Evolutionary conservation across 768 basidiomycete genomes (phyloP), one percentile per base, ranked within the genome.

Genomic region (Kwoniella newhampshirensis): DNA sequence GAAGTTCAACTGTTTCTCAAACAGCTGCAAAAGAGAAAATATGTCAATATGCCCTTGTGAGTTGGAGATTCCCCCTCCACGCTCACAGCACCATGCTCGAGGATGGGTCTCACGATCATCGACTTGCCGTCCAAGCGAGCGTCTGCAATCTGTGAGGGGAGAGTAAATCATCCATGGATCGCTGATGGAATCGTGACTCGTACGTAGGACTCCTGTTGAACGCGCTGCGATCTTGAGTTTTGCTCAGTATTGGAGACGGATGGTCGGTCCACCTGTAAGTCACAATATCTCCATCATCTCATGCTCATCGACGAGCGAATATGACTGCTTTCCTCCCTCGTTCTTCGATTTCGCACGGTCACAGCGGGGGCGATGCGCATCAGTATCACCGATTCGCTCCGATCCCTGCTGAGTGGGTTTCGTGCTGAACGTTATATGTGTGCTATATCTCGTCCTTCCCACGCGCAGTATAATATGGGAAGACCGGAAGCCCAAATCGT

Each of bases 401-500:
- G n/a, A n/a, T n/a, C n/a, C n/a, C n/a, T n/a, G n/a, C n/a, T n/a
- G n/a, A n/a, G n/a, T n/a, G n/a, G 39, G 23, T 25, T 47, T 37
- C 27, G 32, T 32, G 13, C 32, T 32, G 32, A 32, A n/a, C n/a
- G n/a, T n/a, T n/a, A n/a, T n/a, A n/a, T n/a, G n/a, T n/a, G n/a
- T n/a, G 32, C 7, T 32, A 32, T 6, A 6, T 32, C 32, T 32
- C 32, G 7, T 6, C 32, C 8, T 17, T 1, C 9, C 12, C 13
- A 35, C 21, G 26, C 17, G 3, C 26, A 68, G 62, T 71, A 67
- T 40, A 23, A 49, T 5, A 71, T 68, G 67, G 64, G 62, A 8
- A 28, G 64, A 54, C 70, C 70, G 2, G 70, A 72, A 54, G 66
- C 64, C 17, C 70, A 72, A 37, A 48, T 72, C 42, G 70, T 72